A percentile compares a stretch with the other conserved stretches of the same genome.
These are phyloP conservation scores for Corchorus olitorius DNA, from an alignment of 345 rosid genomes.

Conservation along the genomic window DNA sequence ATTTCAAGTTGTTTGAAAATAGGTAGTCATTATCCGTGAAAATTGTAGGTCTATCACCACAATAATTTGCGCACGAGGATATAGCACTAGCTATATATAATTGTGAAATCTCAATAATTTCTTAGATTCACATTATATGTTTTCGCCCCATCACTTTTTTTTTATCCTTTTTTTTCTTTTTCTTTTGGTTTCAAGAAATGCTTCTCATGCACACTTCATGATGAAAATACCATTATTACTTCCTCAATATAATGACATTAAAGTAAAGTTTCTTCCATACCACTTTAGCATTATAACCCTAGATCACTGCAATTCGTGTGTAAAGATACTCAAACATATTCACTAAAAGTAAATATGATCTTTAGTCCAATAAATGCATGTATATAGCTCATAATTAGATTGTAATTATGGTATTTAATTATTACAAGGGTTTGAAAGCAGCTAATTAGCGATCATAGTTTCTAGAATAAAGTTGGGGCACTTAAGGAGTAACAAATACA, in stretches of 20 bases:
- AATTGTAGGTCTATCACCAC: neutral
- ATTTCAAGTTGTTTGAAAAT: neutral
- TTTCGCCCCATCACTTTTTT: constrained; percentile 26
- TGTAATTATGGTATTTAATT: neutral
- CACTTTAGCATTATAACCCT: constrained; percentile 13
- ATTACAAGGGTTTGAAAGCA: neutral
- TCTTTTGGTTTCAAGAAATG: neutral
- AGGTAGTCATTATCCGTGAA: constrained; percentile 6
- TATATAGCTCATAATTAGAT: too few species aligned
- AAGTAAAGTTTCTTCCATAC: constrained; percentile 16
- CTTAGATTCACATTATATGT: constrained; percentile 16
- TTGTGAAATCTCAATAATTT: neutral
- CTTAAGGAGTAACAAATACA: too few species aligned
- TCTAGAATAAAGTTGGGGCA: too few species aligned
- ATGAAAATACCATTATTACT: constrained; percentile 26
- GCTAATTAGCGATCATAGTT: too few species aligned
- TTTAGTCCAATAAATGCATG: neutral
- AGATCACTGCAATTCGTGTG: neutral
- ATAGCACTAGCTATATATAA: neutral
- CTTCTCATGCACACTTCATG: constrained; percentile 43
- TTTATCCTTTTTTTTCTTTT: neutral
- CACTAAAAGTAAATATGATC: neutral
- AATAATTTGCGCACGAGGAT: constrained; percentile 20
- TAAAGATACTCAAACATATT: neutral
- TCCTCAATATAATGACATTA: constrained; percentile 18